phyloP scores from a whole-genome alignment of 148 eudicot genomes.

The Dysphania ambrosioides region DNA sequence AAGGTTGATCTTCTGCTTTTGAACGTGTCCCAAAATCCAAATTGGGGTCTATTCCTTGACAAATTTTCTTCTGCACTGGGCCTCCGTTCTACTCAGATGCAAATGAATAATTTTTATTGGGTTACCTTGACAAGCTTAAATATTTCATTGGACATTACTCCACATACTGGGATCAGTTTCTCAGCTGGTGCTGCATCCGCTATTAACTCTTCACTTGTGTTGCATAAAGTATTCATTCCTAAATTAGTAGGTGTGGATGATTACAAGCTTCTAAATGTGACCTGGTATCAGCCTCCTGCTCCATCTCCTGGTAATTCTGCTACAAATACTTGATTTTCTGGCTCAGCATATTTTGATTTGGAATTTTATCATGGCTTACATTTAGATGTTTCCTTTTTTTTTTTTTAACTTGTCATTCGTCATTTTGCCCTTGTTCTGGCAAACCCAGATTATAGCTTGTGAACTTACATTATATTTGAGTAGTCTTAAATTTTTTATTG shows the following conservation, averaged over 20 bases:
- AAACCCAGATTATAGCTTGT: neutral
- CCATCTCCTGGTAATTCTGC: conserved; percentile 65
- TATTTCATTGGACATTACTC: conserved; percentile 92
- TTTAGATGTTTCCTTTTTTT: neutral
- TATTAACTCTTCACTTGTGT: conserved; percentile 62
- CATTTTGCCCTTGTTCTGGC: neutral
- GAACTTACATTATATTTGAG: conserved; percentile 6
- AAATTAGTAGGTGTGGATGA: conserved; percentile 65
- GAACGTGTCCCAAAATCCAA: conserved; percentile 69
- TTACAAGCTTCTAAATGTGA: conserved; percentile 76
- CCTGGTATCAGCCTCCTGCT: conserved; percentile 78
- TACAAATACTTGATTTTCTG: conserved; percentile 5
- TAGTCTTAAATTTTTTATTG: neutral
- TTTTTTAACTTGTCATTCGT: neutral
- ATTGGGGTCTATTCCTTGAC: conserved; percentile 66
- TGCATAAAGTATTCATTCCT: conserved; percentile 67
- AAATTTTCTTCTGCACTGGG: conserved; percentile 72
- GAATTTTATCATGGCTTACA: neutral
- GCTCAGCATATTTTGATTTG: conserved; percentile 1
- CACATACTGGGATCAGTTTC: conserved; percentile 72
- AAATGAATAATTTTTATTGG: conserved; percentile 76
- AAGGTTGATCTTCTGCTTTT: conserved; percentile 80
- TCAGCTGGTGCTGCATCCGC: conserved; percentile 54
- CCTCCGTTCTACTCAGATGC: conserved; percentile 66
- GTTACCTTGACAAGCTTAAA: conserved; percentile 62